Evolutionary conservation across 768 basidiomycete species (phyloP).

Genomic region (Kwoniella sp.): DNA sequence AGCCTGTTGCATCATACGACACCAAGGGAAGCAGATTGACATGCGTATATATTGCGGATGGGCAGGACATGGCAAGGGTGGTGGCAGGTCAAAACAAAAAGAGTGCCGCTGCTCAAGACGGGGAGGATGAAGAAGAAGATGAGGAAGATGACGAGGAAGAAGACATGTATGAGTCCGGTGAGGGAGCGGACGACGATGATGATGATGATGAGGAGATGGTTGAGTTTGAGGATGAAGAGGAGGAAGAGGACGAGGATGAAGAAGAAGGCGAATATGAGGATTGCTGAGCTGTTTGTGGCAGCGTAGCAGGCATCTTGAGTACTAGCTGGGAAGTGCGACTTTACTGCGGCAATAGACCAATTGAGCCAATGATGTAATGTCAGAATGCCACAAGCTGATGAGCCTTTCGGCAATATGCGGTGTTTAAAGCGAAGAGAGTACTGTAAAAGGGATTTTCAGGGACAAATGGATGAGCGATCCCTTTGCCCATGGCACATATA

Average conservation of each 20-base stretch:
- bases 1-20: conserved; percentile 71
- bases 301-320: no score
- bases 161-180: conserved; percentile 31
- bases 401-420: conserved; percentile 1
- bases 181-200: conserved; percentile 24
- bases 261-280: conserved; percentile 43
- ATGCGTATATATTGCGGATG: conserved; percentile 60
- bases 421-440: not conserved
- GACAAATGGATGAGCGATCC: not conserved
- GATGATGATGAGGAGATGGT: conserved; percentile 28
- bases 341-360: no score
- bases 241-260: conserved; percentile 38
- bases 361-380: not conserved
- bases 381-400: conserved; percentile 5
- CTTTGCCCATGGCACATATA: not conserved
- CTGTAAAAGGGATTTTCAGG: not conserved
- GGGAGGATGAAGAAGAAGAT: conserved; percentile 50
- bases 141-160: conserved; percentile 41
- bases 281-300: conserved; percentile 5
- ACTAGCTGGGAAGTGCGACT: no score
- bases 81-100: conserved; percentile 63
- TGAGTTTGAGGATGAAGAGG: conserved; percentile 37
- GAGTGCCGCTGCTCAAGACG: conserved; percentile 54
- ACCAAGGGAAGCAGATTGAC: conserved; percentile 84
- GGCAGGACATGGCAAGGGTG: conserved; percentile 26